Evolutionary conservation across 805 yeast species (phyloP).

Genomic region (Zygosaccharomyces rouxii): DNA sequence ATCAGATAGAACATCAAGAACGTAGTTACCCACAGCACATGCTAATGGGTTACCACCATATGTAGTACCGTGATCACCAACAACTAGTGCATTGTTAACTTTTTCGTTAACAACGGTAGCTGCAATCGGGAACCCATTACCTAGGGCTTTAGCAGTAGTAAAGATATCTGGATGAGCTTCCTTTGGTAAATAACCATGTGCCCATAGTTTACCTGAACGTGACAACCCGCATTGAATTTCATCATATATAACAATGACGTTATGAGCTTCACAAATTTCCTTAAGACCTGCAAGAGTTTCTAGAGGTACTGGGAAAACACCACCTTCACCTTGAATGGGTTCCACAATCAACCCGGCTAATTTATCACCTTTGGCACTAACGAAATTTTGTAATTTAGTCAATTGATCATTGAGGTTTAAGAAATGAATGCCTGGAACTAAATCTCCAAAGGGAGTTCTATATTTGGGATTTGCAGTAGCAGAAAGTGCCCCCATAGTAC

Average conservation of each 20-base stretch:
- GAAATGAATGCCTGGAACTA: constrained; percentile 77
- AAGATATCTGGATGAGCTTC: constrained; percentile 92
- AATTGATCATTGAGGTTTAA: constrained; percentile 37
- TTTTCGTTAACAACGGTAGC: constrained; percentile 84
- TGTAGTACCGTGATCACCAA: constrained; percentile 98
- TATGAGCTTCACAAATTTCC: constrained; percentile 58
- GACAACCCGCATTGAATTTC: constrained; percentile 98
- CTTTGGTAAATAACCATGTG: constrained; percentile 68
- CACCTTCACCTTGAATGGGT: constrained; percentile 99
- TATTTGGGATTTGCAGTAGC: constrained; percentile 92
- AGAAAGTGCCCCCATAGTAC: constrained; percentile 88
- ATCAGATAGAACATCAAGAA: constrained; percentile 62
- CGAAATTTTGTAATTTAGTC: constrained; percentile 22
- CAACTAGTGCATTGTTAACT: constrained; percentile 65
- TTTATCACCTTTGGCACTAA: constrained; percentile 37
- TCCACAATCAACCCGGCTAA: constrained; percentile 87
- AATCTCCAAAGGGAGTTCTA: constrained; percentile 84
- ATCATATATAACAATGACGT: constrained; percentile 80
- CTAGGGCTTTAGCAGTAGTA: constrained; percentile 93
- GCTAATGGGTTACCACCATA: constrained; percentile 97
- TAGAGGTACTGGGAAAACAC: constrained; percentile 62
- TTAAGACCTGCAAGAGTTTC: constrained; percentile 67
- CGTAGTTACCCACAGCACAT: constrained; percentile 72
- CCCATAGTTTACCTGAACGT: constrained; percentile 90
- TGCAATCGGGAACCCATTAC: constrained; percentile 95